Percentiles rank a stretch among this genome's conserved stretches.
phyloP scores from a whole-genome alignment of 2,329 filamentous ascomycete genomes.

The Aspergillus pseudonomiae region DNA sequence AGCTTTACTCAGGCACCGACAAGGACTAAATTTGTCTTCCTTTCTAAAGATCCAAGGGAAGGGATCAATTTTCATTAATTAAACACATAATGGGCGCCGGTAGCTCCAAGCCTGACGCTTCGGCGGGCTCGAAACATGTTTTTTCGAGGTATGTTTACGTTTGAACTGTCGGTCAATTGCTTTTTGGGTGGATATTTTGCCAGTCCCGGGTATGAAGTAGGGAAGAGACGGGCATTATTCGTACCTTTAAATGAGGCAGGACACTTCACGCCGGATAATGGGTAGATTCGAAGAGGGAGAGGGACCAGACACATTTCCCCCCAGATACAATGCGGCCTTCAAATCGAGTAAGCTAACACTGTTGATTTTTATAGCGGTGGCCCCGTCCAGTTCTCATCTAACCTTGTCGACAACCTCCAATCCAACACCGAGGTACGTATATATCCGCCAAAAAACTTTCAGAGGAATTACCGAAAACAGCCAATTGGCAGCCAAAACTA shows the following conservation, averaged over 20 bases:
- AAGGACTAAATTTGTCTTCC: too few species aligned
- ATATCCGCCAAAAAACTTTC: background rate
- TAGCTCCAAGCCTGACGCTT: slow-evolving; percentile 61
- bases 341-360: slow-evolving; percentile 9
- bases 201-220: background rate
- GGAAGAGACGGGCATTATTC: background rate
- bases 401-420: slow-evolving; percentile 80
- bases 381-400: slow-evolving; percentile 74
- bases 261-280: background rate
- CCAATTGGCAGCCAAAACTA: slow-evolving; percentile 4
- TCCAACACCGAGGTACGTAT: slow-evolving; percentile 76
- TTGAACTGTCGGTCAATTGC: background rate
- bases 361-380: slow-evolving; percentile 42
- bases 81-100: slow-evolving; percentile 60
- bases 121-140: slow-evolving; percentile 58
- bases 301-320: background rate
- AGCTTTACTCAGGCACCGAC: background rate
- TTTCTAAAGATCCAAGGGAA: background rate
- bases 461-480: background rate
- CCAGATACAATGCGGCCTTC: background rate
- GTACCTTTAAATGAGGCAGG: background rate
- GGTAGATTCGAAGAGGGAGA: slow-evolving; percentile 14
- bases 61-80: background rate
- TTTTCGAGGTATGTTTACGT: slow-evolving; percentile 57
- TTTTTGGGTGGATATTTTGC: background rate